Conservation (phyloP, 371 early-diverging fungal genomes). For the Zychaea mexicana region DNA sequence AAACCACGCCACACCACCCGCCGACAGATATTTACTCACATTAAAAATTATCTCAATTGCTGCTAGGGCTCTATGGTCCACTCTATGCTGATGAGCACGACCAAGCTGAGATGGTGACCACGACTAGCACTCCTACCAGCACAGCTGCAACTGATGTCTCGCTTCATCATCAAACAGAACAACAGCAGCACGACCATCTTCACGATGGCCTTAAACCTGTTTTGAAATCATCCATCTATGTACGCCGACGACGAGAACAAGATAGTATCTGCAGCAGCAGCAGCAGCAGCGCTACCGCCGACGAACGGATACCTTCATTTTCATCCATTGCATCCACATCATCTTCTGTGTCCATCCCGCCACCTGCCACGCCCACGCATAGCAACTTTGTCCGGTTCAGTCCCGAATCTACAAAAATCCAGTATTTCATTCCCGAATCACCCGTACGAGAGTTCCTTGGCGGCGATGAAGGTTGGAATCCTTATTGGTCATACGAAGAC, state of each 20-base stretch:
- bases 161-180: not conserved
- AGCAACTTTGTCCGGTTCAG: slow-evolving; percentile 22
- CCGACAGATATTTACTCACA: not conserved
- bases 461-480: not conserved
- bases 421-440: slow-evolving; percentile 24
- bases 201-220: slow-evolving; percentile 19
- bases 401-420: slow-evolving; percentile 19
- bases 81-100: slow-evolving; percentile 20
- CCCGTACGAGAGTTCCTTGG: slow-evolving; percentile 17
- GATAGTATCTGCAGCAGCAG: not conserved
- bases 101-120: not conserved
- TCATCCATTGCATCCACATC: slow-evolving; percentile 3
- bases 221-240: slow-evolving; percentile 12
- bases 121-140: not conserved
- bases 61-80: slow-evolving; percentile 45
- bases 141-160: not conserved
- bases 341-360: not conserved
- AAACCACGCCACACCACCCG: not conserved
- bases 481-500: slow-evolving; percentile 8
- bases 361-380: not conserved
- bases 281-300: not conserved
- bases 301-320: slow-evolving; percentile 1
- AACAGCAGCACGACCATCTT: not conserved
- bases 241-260: not conserved
- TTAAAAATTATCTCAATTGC: not conserved